phyloP scores from a whole-genome alignment of 768 basidiomycete species.

The Mycena vitilis region DNA sequence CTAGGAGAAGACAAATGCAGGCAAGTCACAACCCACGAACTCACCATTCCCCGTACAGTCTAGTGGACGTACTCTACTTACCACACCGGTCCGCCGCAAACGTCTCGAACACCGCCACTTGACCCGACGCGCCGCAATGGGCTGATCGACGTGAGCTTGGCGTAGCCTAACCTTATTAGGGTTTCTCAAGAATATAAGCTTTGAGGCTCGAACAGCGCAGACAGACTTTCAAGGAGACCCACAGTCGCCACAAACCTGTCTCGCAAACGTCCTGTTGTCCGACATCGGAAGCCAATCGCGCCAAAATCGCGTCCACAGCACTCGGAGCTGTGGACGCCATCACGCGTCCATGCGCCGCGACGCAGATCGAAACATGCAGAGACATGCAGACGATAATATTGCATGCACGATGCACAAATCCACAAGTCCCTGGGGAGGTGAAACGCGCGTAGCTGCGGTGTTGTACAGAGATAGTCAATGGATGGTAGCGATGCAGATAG shows the following conservation, averaged over 20 bases:
- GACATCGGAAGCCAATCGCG: too few relatives aligned
- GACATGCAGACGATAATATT: background rate
- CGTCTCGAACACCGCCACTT: too few relatives aligned
- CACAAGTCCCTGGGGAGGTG: slow-evolving; percentile 12
- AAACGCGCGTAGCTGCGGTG: slow-evolving; percentile 9
- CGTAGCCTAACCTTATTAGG: background rate
- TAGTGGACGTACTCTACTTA: too few relatives aligned
- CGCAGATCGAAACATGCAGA: background rate
- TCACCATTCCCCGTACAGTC: too few relatives aligned
- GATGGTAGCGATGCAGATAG: slow-evolving; percentile 23
- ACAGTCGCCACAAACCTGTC: background rate
- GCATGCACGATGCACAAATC: background rate
- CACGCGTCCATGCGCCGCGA: background rate
- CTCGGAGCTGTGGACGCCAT: too few relatives aligned
- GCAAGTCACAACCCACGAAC: too few relatives aligned
- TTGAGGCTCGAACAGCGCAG: background rate
- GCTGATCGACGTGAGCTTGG: background rate
- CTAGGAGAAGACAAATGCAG: too few relatives aligned
- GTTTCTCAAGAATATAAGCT: background rate
- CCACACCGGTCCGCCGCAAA: too few relatives aligned
- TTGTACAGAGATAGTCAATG: slow-evolving; percentile 20
- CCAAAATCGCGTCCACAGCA: too few relatives aligned
- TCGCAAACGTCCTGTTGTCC: background rate
- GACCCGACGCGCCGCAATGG: too few relatives aligned
- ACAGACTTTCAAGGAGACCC: background rate